These are phyloP conservation scores for Canariomyces notabilis DNA, from an alignment of 2,329 filamentous ascomycete species.

Conservation along the genomic window DNA sequence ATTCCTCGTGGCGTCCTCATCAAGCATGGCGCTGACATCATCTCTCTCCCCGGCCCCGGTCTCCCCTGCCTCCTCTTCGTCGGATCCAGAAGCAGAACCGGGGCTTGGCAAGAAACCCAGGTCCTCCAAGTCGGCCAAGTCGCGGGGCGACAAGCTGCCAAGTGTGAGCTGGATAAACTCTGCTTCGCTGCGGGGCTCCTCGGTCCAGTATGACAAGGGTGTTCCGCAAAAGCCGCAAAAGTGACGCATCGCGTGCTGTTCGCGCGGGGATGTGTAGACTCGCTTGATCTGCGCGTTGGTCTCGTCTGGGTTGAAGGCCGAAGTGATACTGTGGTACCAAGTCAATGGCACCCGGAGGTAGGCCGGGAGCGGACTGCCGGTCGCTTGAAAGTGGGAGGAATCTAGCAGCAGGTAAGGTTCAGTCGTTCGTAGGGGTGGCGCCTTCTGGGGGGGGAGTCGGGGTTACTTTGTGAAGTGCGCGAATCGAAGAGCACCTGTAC, in stretches of 20 bases:
- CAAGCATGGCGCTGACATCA: background rate
- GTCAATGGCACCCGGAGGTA: constrained; percentile 77
- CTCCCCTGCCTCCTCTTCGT: constrained; percentile 23
- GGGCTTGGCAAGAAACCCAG: constrained; percentile 60
- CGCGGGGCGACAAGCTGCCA: constrained; percentile 67
- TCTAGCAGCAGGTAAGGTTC: background rate
- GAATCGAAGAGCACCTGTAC: constrained; percentile 73
- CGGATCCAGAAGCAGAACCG: constrained; percentile 27
- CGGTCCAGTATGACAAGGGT: constrained; percentile 77
- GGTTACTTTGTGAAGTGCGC: constrained; percentile 62
- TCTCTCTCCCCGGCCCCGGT: constrained; percentile 45
- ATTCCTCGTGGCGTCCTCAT: background rate
- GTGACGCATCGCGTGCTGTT: constrained; percentile 59
- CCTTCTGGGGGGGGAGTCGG: constrained; percentile 36
- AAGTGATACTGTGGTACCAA: constrained; percentile 74
- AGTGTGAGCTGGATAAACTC: constrained; percentile 77
- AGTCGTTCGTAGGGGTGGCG: constrained; percentile 3
- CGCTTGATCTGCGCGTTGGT: constrained; percentile 61
- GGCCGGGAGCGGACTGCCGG: constrained; percentile 66
- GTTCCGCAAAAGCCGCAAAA: constrained; percentile 95
- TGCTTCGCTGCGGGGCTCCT: constrained; percentile 63
- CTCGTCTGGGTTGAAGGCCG: constrained; percentile 75
- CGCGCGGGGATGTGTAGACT: constrained; percentile 57
- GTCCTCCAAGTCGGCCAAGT: constrained; percentile 68
- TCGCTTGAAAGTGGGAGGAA: constrained; percentile 41